Conservation (phyloP, 31 red algal genomes). For the Asparagopsis taxiformis region DNA sequence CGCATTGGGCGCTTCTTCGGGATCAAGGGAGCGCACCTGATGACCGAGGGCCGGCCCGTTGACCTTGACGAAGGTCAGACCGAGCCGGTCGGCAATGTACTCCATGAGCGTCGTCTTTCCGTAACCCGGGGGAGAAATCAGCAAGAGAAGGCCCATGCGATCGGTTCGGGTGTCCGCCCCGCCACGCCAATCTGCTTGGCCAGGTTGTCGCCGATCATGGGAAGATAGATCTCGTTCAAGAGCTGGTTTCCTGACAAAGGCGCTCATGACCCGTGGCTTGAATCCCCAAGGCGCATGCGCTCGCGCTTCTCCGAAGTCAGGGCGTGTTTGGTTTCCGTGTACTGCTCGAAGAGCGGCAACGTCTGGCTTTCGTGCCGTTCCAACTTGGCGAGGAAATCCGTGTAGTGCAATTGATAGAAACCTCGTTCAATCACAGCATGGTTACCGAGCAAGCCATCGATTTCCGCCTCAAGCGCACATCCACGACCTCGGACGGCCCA, state of each 20-base stretch:
- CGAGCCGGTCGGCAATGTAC: neutral
- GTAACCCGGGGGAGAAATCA: conserved; percentile 8
- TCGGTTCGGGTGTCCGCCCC: conserved; percentile 4
- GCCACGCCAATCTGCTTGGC: conserved; percentile 5
- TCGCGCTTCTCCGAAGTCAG: neutral
- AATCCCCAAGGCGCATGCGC: conserved; percentile 7
- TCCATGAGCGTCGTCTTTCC: conserved; percentile 22
- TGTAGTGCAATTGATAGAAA: neutral
- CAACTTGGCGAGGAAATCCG: neutral
- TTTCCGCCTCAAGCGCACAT: neutral
- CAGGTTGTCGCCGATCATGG: conserved; percentile 9
- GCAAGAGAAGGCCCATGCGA: conserved; percentile 8
- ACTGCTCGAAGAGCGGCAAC: neutral
- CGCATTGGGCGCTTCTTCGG: conserved; percentile 7
- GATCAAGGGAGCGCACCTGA: neutral
- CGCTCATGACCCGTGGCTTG: conserved; percentile 3
- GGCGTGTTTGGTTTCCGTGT: neutral
- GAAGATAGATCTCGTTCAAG: conserved; percentile 5
- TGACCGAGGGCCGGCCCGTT: conserved; percentile 13
- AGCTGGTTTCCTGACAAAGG: conserved; percentile 8
- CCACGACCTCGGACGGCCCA: neutral
- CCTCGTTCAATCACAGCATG: neutral
- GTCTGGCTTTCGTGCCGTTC: neutral
- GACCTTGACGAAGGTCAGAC: conserved; percentile 11
- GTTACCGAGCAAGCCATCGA: conserved; percentile 1